Evolutionary conservation across 1,284 basidiomycete genomes (phyloP), one percentile per base, ranked within the genome.

Genomic region (Schizophyllum commune): DNA sequence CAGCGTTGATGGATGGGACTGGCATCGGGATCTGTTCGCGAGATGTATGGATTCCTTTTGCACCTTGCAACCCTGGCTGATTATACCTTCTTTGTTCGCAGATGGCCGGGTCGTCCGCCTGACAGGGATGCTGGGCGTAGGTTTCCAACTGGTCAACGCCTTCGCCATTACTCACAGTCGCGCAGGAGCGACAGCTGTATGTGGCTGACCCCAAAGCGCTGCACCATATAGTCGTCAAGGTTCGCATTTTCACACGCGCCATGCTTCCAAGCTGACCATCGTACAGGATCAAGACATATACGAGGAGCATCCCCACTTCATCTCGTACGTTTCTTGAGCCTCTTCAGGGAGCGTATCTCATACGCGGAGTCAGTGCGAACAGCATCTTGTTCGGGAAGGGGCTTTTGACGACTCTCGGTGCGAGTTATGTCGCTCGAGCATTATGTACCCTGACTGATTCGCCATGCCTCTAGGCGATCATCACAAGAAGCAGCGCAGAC

Each of bases 401-500:
- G 3, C 68, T 78, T 13, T 64, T 76, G 4, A 66, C 71, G 0
- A 74, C 74, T 3, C 9, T 11, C 39, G 39, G 39, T 47, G 17
- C 17, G 39, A 27, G 2, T 27, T 27, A 5, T 11, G 9, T 11
- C 9, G 13, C 13, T 47, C 2, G 13, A 13, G 39, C 17, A 8
- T 11, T 9, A 3, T 17, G 9, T 17, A 47, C 17, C 2, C 27
- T 27, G 27, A 27, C 39, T 47, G 39, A 13, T 11, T 3, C 9
- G 27, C 3, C 27, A 5, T 5, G 17, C 17, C 27, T 27, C 27
- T 22, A 80, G 78, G 78, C 0, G 70, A 76, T 32, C 72, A 75
- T 32, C 77, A 79, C 63, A 70, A 70, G 53, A 74, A 72, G 58
- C 79, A 81, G 62, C 72, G 79, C 21, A 80, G 78, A 63, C 72